These are phyloP conservation scores for Neltuma alba DNA, from an alignment of 306 rosid genomes.

Conservation along the genomic window DNA sequence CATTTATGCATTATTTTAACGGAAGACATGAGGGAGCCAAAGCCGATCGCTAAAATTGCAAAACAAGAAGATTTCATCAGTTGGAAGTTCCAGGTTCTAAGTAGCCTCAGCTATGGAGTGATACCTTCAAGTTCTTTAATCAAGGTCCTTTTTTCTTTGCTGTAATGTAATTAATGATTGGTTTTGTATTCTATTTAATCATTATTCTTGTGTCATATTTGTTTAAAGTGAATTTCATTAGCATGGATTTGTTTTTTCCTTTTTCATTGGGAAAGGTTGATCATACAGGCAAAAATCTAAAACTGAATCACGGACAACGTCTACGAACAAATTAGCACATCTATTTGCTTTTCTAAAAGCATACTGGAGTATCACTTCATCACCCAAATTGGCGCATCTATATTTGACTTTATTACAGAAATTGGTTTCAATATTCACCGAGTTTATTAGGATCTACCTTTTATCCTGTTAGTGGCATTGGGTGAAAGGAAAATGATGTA, in stretches of 20 bases:
- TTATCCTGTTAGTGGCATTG: neutral
- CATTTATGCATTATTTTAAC: conserved; percentile 30
- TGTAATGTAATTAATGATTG: neutral
- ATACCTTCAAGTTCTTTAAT: conserved; percentile 70
- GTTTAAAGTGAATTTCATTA: conserved; percentile 6
- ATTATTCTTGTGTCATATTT: neutral
- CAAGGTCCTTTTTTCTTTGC: conserved; percentile 58
- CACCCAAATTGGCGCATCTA: too few relatives aligned
- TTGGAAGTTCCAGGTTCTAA: conserved; percentile 83
- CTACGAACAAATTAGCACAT: too few relatives aligned
- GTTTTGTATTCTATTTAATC: conserved; percentile 14
- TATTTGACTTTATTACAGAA: neutral
- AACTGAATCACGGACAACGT: too few relatives aligned
- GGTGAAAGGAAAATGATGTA: conserved; percentile 1
- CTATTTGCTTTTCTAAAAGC: too few relatives aligned
- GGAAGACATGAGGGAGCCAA: conserved; percentile 83
- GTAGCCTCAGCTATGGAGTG: conserved; percentile 93
- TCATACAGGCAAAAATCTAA: neutral
- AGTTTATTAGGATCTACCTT: neutral
- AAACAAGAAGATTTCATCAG: conserved; percentile 73
- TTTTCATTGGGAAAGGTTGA: neutral
- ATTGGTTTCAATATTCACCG: neutral
- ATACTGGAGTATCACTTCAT: too few relatives aligned
- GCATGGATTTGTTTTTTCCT: neutral
- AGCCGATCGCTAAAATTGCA: conserved; percentile 78